Base-by-base conservation (phyloP, 169 alveolate genomes). In the Cryptosporidium sp. region DNA sequence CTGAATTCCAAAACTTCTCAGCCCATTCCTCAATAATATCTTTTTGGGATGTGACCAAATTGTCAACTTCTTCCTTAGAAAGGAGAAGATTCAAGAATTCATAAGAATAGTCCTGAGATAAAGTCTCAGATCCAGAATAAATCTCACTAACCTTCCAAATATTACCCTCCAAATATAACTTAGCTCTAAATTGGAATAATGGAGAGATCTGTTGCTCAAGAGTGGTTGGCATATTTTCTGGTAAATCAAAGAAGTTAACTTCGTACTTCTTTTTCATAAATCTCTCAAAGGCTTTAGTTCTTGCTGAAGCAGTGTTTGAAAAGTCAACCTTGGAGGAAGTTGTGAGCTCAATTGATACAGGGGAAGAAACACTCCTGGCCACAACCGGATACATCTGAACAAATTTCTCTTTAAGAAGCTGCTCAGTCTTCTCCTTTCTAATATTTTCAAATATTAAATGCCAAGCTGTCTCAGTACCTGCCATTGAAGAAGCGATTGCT, bases 161-260 rank as follows among this genome's bases (percentile, higher is more conserved):
- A n/a, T 33, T 41, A 18, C 65, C 43, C 21, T 52, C 43, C 4
- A 48, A 37, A 12, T 14, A 31, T 23, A 74, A 61, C 45, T 58
- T 59, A 26, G 86, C 86, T 39, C 86, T 52, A 33, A 74, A 74
- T 35, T 74, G 86, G 58, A 74, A 74, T 39, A 74, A 21, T 18
- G 86, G 86, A 18, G 86, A 55, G 23, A 74, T 33, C 23, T 37
- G 71, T 33, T 74, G 70, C 29, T 74, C 86, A 23, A 74, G 58
- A 26, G 35, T 31, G 3, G 70, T 26, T 21, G 86, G 73, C n/a
- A 39, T 33, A 23, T 61, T 74, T 12, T 74, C 71, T 37, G 86
- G 86, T 37, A 74, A 58, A 6, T 26, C 43, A 33, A 59, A 33
- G n/a, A 74, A 51, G 59, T 52, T 52, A 8, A 26, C 23, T 55